Evolutionary conservation across 768 basidiomycete genomes (phyloP).

Genomic region (Imleria badia): DNA sequence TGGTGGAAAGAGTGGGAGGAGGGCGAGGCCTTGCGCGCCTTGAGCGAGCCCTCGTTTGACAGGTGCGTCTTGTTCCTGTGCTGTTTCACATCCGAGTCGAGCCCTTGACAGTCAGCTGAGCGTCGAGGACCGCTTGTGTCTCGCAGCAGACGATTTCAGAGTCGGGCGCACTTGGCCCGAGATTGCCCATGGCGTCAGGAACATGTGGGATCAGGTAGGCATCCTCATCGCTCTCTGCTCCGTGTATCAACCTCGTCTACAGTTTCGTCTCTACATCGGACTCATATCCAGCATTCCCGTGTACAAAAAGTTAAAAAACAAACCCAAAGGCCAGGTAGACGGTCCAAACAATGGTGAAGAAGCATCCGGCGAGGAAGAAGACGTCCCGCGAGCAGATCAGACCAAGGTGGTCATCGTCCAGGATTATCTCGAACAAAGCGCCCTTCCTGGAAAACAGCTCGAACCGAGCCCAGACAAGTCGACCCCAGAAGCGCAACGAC

Average conservation of each 20-base stretch:
- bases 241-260: neutral
- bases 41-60: constrained; percentile 17
- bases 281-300: constrained; percentile 30
- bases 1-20: constrained; percentile 37
- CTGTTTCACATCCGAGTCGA: too few species aligned
- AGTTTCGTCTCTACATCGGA: constrained; percentile 35
- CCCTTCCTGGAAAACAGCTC: constrained; percentile 31
- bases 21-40: constrained; percentile 21
- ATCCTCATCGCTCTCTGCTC: neutral
- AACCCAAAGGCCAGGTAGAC: constrained; percentile 20
- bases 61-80: constrained; percentile 23
- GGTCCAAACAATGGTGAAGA: constrained; percentile 34
- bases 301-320: constrained; percentile 30
- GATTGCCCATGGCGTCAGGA: constrained; percentile 26
- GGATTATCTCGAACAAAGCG: constrained; percentile 28
- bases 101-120: constrained; percentile 1
- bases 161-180: constrained; percentile 33
- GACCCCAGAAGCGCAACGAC: constrained; percentile 19
- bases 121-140: constrained; percentile 23
- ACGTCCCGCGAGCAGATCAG: constrained; percentile 22
- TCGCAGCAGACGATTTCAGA: constrained; percentile 33
- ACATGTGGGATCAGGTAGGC: constrained; percentile 33
- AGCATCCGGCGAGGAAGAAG: constrained; percentile 28
- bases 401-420: constrained; percentile 25
- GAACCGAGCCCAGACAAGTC: constrained; percentile 19